Percentiles rank a stretch among this genome's conserved stretches.
These are phyloP conservation scores for Plasmodium relictum DNA, from an alignment of 169 alveolate species.

Conservation along the genomic window DNA sequence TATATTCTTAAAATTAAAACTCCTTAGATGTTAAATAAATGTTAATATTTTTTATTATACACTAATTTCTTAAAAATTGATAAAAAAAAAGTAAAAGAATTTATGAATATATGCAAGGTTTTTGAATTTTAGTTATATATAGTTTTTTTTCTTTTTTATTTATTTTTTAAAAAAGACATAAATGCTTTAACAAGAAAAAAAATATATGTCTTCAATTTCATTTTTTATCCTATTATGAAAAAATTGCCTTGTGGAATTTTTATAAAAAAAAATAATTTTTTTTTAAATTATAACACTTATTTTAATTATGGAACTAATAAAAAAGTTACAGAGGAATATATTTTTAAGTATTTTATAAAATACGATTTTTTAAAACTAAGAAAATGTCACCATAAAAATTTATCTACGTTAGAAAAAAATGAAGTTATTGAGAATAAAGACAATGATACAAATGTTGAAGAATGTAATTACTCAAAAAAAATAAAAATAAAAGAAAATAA, in stretches of 20 bases:
- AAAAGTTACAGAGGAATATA: background rate
- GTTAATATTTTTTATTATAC: too few relatives aligned
- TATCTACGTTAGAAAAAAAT: conserved; percentile 25
- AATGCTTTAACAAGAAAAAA: too few relatives aligned
- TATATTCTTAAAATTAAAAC: too few relatives aligned
- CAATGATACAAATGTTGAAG: background rate
- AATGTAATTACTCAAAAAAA: background rate
- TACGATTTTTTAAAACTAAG: conserved; percentile 4
- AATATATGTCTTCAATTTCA: too few relatives aligned
- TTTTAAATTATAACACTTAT: background rate
- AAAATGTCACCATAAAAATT: background rate
- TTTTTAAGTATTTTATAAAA: conserved; percentile 1
- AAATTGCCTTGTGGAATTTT: background rate
- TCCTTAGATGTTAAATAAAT: too few relatives aligned
- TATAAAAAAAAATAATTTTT: conserved; percentile 10
- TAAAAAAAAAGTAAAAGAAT: too few relatives aligned
- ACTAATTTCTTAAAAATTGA: too few relatives aligned
- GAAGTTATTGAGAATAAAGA: background rate
- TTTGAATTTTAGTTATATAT: too few relatives aligned
- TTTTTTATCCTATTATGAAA: conserved; percentile 4
- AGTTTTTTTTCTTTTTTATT: too few relatives aligned
- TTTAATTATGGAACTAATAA: conserved; percentile 2
- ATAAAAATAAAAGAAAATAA: background rate
- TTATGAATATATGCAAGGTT: too few relatives aligned
- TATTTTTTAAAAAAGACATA: too few relatives aligned